Evolutionary conservation across 208 protist species (phyloP), one percentile per base, ranked within the genome.

Genomic region (Leishmania turanica): DNA sequence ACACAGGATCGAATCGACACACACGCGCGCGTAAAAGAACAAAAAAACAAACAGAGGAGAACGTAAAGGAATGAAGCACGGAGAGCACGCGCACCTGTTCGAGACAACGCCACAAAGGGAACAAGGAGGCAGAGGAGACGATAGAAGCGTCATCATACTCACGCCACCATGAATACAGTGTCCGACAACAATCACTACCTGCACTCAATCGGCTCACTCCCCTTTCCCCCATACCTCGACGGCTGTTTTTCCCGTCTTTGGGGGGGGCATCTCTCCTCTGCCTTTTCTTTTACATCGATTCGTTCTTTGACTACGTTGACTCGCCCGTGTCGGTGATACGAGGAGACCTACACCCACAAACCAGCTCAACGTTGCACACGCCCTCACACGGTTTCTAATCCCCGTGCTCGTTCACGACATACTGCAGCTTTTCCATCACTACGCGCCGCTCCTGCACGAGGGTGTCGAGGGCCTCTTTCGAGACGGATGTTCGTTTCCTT

Each of bases 341-440:
- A 51, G 68, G 68, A 49, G 7, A 34, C 68, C 9, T 2, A 9
- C 24, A 21, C 13, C 37, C 65, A 40, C 17, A 13, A 24, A 13
- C 66, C 66, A 47, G 40, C 4, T 6, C 64, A 71, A 40, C 2
- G 45, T 56, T 27, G 47, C 70, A 56, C 47, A 40, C 47, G 31
- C 17, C 13, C 17, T 47, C 45, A 60, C 31, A 40, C 27, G 68
- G 54, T 40, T 74, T 24, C 56, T 40, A 62, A 37, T 65, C 60
- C 15, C 69, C 74, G 19, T 62, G 62, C 47, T 82, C 37, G 74
- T 84, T 78, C 31, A 94, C 75, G 4, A 94, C 49, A 77, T 64
- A 84, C 56, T 85, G 78, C 68, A 96, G 62, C 75, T 92, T 93
- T 56, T 93, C 84, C 73, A 92, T 85, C 0, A 88, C 80, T 17